phyloP scores from a whole-genome alignment of 2,329 filamentous ascomycete species.

The Cercospora sp. region DNA sequence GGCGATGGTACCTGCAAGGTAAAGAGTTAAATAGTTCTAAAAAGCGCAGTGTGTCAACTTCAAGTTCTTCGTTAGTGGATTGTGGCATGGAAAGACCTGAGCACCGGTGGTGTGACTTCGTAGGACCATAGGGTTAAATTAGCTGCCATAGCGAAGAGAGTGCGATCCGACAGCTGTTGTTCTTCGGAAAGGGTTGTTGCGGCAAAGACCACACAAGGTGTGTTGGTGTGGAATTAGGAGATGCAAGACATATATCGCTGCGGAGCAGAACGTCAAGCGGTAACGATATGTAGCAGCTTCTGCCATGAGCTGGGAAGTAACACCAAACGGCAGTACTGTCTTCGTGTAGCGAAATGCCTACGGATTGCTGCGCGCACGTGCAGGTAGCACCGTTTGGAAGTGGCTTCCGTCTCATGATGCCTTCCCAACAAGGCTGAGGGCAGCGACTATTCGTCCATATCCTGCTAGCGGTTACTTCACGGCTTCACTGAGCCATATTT shows the following conservation, averaged over 20 bases:
- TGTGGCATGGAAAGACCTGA: not conserved
- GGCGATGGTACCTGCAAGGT: not conserved
- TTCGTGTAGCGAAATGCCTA: not conserved
- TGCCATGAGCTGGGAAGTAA: not conserved
- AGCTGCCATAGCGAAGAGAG: not conserved
- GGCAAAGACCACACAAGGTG: constrained; percentile 7
- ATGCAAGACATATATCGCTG: constrained; percentile 1
- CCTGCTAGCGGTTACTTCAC: not conserved
- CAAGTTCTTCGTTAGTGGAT: not conserved
- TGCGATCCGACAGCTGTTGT: not conserved
- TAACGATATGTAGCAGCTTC: not conserved
- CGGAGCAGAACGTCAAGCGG: not conserved
- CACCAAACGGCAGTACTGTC: not conserved
- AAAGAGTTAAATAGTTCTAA: not conserved
- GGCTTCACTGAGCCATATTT: too few relatives aligned
- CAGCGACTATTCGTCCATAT: not conserved
- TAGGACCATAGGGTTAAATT: not conserved
- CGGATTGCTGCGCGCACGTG: not conserved
- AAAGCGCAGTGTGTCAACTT: not conserved
- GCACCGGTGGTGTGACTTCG: not conserved
- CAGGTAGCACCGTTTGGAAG: not conserved
- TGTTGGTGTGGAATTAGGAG: constrained; percentile 9
- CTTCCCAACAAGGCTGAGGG: not conserved
- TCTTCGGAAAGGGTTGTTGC: constrained; percentile 8
- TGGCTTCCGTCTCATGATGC: not conserved